phyloP scores from a whole-genome alignment of 805 yeast species.

The Wickerhamiella occidentalis region DNA sequence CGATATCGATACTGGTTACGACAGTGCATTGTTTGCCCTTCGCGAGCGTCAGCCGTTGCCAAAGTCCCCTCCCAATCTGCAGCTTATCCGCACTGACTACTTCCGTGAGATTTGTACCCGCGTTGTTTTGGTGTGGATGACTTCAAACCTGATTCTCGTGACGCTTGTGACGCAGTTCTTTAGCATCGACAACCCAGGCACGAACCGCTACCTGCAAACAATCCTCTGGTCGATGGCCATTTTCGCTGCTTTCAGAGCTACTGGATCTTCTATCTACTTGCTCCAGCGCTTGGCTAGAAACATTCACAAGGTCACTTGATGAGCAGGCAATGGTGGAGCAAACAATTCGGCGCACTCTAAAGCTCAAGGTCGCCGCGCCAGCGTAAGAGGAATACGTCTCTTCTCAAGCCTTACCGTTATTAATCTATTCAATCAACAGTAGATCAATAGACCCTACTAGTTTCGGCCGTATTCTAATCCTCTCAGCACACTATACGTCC shows the following conservation, averaged over 20 bases:
- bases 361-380: too few relatives aligned
- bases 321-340: constrained; percentile 14
- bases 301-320: constrained; percentile 21
- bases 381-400: too few relatives aligned
- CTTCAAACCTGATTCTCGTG: constrained; percentile 64
- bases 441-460: too few relatives aligned
- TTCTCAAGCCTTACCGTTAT: too few relatives aligned
- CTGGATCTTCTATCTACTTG: constrained; percentile 68
- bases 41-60: constrained; percentile 57
- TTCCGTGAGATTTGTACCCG: constrained; percentile 90
- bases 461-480: too few relatives aligned
- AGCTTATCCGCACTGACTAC: constrained; percentile 52
- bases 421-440: too few relatives aligned
- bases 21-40: constrained; percentile 58
- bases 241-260: constrained; percentile 66
- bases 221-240: constrained; percentile 89
- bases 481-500: too few relatives aligned
- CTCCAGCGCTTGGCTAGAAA: constrained; percentile 28
- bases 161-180: constrained; percentile 83
- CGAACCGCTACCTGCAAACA: constrained; percentile 67
- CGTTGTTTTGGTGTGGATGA: constrained; percentile 92
- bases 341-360: constrained; percentile 12
- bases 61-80: constrained; percentile 31
- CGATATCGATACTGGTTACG: constrained; percentile 73
- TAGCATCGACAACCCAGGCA: constrained; percentile 47